Conservation (phyloP, 2,329 filamentous ascomycete genomes). For the Ustulina deusta region DNA sequence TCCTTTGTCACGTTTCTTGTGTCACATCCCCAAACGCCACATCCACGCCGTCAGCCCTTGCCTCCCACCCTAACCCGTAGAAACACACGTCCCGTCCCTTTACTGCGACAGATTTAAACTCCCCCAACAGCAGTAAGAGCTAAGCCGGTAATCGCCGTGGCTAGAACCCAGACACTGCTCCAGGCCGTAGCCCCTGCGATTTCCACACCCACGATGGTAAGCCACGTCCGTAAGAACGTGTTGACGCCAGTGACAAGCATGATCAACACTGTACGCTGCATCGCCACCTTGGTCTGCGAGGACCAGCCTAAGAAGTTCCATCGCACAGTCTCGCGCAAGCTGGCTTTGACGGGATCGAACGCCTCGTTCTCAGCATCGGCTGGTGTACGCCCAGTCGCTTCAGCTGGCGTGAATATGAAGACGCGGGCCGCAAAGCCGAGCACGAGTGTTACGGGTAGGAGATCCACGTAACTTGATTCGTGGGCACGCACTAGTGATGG, state of each 20-base stretch:
- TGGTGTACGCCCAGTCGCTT: constrained; percentile 62
- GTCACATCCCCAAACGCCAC: constrained; percentile 9
- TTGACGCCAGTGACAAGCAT: constrained; percentile 68
- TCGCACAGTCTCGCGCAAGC: constrained; percentile 75
- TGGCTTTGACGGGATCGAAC: constrained; percentile 75
- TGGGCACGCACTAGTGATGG: constrained; percentile 76
- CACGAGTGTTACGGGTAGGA: constrained; percentile 68
- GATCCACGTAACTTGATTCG: constrained; percentile 68
- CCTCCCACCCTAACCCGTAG: constrained; percentile 3
- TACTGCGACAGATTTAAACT: constrained; percentile 53
- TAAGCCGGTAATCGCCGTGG: constrained; percentile 70
- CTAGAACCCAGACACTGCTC: constrained; percentile 79
- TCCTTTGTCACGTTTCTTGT: constrained; percentile 5
- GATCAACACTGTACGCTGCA: constrained; percentile 72
- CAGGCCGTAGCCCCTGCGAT: constrained; percentile 77
- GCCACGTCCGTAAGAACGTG: constrained; percentile 73
- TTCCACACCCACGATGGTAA: constrained; percentile 78
- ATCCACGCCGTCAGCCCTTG: background rate
- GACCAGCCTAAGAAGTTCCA: constrained; percentile 80
- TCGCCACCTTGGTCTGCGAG: constrained; percentile 70
- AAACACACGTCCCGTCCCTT: background rate
- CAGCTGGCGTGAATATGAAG: constrained; percentile 81
- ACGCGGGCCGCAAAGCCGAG: constrained; percentile 78
- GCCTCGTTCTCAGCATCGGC: constrained; percentile 62
- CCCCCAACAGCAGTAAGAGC: constrained; percentile 65